Evolutionary conservation across 2,329 filamentous ascomycete genomes (phyloP).

Genomic region (Ilyonectria robusta): DNA sequence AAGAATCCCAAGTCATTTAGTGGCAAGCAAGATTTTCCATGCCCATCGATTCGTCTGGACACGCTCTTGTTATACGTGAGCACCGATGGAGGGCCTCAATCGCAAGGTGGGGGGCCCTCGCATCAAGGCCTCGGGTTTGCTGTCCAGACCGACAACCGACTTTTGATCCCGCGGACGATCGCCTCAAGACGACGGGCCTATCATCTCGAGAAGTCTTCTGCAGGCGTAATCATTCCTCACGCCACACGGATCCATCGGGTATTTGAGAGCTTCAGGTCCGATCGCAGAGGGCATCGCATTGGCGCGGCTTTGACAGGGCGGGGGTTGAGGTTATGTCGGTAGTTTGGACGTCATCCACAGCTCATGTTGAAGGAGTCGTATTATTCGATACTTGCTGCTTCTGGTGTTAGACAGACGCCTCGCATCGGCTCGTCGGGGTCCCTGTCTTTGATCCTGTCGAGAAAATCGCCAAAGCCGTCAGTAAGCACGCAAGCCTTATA

Average conservation of each 20-base stretch:
- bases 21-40: not conserved
- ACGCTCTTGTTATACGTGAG: conserved; percentile 16
- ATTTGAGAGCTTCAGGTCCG: not conserved
- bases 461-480: conserved; percentile 7
- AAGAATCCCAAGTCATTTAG: not conserved
- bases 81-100: not conserved
- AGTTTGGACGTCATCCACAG: not conserved
- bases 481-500: conserved; percentile 14
- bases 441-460: not conserved
- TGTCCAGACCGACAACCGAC: conserved; percentile 31
- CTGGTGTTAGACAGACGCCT: not conserved
- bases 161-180: not conserved
- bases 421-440: conserved; percentile 19
- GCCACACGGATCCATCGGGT: conserved; percentile 8
- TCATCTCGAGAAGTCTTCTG: conserved; percentile 8
- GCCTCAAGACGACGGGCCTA: conserved; percentile 14
- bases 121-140: conserved; percentile 23
- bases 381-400: not conserved
- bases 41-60: not conserved
- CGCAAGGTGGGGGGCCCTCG: conserved; percentile 15
- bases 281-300: conserved; percentile 17
- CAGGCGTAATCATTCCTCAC: conserved; percentile 6
- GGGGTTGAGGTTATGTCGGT: not conserved
- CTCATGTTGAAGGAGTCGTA: not conserved
- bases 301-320: conserved; percentile 25